Conservation (phyloP, 257 asterid genomes). For the Eustoma russellianum region DNA sequence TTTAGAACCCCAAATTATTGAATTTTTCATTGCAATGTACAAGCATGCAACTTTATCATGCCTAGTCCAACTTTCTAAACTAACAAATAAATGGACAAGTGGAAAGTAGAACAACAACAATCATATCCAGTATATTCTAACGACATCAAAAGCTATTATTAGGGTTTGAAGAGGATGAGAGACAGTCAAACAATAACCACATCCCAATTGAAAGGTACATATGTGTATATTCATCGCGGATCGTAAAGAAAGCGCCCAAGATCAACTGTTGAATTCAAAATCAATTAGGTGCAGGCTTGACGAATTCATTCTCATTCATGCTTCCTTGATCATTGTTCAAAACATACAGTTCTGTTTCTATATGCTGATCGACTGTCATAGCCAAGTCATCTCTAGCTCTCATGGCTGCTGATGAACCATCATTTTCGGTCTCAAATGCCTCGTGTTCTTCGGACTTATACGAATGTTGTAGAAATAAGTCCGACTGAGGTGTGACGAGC, state of each 20-base stretch:
- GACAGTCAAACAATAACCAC: no score
- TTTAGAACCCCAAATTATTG: no score
- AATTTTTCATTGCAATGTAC: not conserved
- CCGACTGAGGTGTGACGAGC: no score
- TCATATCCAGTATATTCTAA: no score
- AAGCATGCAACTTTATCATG: not conserved
- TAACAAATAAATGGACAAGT: not conserved
- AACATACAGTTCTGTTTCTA: conserved; percentile 18
- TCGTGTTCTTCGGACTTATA: conserved; percentile 31
- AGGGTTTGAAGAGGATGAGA: no score
- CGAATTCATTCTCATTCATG: conserved; percentile 50
- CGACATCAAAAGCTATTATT: no score
- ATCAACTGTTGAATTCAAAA: conserved; percentile 1
- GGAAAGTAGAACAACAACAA: not conserved
- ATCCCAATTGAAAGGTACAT: not conserved
- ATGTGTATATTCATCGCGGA: not conserved
- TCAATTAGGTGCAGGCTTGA: conserved; percentile 42
- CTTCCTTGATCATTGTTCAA: conserved; percentile 16
- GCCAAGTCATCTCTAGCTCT: conserved; percentile 34
- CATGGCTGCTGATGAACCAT: conserved; percentile 38
- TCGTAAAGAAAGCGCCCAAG: not conserved
- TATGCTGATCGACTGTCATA: conserved; percentile 18
- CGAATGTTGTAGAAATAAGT: no score
- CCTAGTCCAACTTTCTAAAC: conserved; percentile 1
- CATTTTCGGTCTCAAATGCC: conserved; percentile 46